Conservation (phyloP, 345 rosid species). For the Moricandia moricandioides region DNA sequence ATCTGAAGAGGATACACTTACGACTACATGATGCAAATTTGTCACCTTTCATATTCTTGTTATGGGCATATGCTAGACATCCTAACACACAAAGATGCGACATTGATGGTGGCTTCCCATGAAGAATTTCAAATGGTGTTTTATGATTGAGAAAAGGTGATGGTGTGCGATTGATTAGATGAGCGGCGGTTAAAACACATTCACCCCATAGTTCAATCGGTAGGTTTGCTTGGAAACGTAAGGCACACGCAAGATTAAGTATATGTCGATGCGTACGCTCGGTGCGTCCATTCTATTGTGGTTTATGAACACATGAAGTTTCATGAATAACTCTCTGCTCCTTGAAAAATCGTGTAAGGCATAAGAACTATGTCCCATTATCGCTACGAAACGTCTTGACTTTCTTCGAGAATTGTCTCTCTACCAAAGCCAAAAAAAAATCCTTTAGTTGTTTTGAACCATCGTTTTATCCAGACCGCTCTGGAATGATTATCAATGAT, state of each 20-base stretch:
- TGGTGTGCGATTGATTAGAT: background rate
- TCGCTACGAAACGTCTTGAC: background rate
- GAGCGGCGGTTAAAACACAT: background rate
- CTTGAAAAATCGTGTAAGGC: background rate
- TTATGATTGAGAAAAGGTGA: background rate
- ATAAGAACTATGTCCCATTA: background rate
- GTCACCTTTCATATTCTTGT: background rate
- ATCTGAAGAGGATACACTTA: too few relatives aligned
- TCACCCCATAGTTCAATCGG: background rate
- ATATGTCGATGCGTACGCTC: background rate
- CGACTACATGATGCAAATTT: too few relatives aligned
- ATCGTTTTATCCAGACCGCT: background rate
- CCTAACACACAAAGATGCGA: background rate
- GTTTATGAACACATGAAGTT: background rate
- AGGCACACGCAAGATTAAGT: background rate
- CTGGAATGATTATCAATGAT: background rate
- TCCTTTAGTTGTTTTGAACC: background rate
- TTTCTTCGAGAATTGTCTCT: background rate
- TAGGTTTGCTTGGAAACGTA: background rate
- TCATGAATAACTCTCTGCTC: background rate
- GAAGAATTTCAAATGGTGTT: background rate
- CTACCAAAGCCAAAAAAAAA: too few relatives aligned
- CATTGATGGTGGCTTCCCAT: too few relatives aligned
- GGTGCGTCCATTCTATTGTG: background rate
- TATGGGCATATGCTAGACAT: background rate